These are phyloP conservation scores for Tephrocybe sp. DNA, from an alignment of 768 basidiomycete species.

Conservation along the genomic window DNA sequence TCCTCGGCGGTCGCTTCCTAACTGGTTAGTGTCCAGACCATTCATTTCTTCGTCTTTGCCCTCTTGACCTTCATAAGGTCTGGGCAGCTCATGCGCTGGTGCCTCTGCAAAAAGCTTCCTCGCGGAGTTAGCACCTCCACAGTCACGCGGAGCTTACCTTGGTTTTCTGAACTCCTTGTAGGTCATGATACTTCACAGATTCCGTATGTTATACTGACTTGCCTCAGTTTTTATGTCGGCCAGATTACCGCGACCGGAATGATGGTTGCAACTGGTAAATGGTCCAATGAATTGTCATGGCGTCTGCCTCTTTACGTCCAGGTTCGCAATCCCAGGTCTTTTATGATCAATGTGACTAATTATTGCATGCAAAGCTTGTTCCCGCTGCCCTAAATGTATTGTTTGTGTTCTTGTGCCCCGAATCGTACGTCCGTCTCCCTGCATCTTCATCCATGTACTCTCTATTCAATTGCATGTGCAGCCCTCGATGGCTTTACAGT, in stretches of 20 bases:
- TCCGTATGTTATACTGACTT: neutral
- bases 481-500: slow-evolving; percentile 55
- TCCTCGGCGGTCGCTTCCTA: slow-evolving; percentile 50
- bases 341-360: neutral
- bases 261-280: slow-evolving; percentile 51
- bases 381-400: slow-evolving; percentile 49
- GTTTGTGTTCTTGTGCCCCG: slow-evolving; percentile 48
- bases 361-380: slow-evolving; percentile 28
- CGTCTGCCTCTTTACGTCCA: slow-evolving; percentile 52
- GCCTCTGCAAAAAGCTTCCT: slow-evolving; percentile 52
- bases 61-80: slow-evolving; percentile 19
- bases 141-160: slow-evolving; percentile 47
- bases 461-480: slow-evolving; percentile 13
- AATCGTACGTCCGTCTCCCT: slow-evolving; percentile 36
- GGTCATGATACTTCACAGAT: slow-evolving; percentile 4
- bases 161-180: slow-evolving; percentile 55
- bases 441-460: neutral
- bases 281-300: slow-evolving; percentile 43
- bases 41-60: neutral
- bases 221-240: slow-evolving; percentile 46
- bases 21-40: slow-evolving; percentile 40
- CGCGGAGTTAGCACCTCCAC: slow-evolving; percentile 50
- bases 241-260: slow-evolving; percentile 57
- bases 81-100: slow-evolving; percentile 44
- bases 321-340: slow-evolving; percentile 19